These are phyloP conservation scores for Zoysia pacifica DNA, from an alignment of 176 grass and related monocot species.

Conservation along the genomic window DNA sequence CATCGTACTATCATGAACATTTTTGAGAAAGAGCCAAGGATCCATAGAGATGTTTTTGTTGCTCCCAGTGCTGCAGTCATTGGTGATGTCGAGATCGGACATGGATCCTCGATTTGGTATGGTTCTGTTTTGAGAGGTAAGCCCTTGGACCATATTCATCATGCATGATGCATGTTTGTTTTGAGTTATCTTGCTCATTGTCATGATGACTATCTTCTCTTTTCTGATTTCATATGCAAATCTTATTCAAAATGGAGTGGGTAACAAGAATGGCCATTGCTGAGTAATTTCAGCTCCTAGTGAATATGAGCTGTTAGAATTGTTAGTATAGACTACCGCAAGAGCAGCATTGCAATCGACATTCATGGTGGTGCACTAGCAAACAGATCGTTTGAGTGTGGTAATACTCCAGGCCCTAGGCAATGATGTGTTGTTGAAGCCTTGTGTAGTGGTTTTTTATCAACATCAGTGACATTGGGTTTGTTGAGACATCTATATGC, in stretches of 20 bases:
- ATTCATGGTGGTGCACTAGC: background rate
- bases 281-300: background rate
- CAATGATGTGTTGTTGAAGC: background rate
- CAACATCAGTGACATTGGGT: background rate
- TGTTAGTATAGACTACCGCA: background rate
- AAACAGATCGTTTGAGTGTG: constrained; percentile 12
- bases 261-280: background rate
- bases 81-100: constrained; percentile 89
- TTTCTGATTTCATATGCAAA: background rate
- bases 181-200: background rate
- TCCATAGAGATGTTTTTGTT: constrained; percentile 89
- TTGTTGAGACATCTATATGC: constrained; percentile 2
- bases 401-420: background rate
- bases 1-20: constrained; percentile 89
- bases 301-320: background rate
- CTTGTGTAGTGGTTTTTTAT: background rate
- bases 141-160: background rate
- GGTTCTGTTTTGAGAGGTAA: constrained; percentile 97
- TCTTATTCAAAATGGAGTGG: background rate
- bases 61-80: constrained; percentile 88
- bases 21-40: constrained; percentile 75
- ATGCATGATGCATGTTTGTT: background rate
- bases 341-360: background rate
- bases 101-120: constrained; percentile 93
- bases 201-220: background rate